Conservation (phyloP, 2,329 filamentous ascomycete species). For the Metarhizium sp. region DNA sequence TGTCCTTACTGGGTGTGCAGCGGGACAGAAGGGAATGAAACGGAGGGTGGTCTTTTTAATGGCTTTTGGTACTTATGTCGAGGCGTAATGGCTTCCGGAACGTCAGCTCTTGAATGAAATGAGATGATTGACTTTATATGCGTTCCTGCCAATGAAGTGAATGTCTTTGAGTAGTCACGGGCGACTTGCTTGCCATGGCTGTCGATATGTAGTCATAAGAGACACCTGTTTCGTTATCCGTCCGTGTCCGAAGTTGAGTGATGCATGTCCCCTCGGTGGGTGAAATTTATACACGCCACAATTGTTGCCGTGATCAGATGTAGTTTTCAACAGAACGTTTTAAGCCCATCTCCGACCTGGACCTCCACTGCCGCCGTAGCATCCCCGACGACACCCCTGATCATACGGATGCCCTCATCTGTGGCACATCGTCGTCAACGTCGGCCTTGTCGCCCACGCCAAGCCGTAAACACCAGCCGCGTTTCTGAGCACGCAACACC, state of each 20-base stretch:
- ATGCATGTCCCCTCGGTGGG: neutral
- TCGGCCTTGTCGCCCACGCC: too few species aligned
- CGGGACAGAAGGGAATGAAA: slow-evolving; percentile 9
- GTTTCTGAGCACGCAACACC: too few species aligned
- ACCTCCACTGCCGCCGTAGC: too few species aligned
- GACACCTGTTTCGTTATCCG: neutral
- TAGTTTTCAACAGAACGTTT: too few species aligned
- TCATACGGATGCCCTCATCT: too few species aligned
- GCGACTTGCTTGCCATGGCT: neutral
- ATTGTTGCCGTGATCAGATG: too few species aligned
- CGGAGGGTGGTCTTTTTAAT: neutral
- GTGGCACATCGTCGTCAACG: too few species aligned
- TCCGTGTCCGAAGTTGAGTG: neutral
- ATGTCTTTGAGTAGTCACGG: neutral
- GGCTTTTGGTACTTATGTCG: slow-evolving; percentile 6
- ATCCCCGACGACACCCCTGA: too few species aligned
- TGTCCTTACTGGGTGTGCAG: slow-evolving; percentile 30
- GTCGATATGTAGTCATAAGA: neutral
- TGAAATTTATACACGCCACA: too few species aligned
- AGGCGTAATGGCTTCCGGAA: slow-evolving; percentile 28
- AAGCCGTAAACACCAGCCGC: too few species aligned
- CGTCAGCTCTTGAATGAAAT: slow-evolving; percentile 25
- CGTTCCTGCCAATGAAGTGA: neutral
- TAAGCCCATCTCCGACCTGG: too few species aligned
- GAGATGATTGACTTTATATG: slow-evolving; percentile 18